Evolutionary conservation across 192 early-diverging fungal genomes (phyloP).

Genomic region (Cetraspora pellucida): DNA sequence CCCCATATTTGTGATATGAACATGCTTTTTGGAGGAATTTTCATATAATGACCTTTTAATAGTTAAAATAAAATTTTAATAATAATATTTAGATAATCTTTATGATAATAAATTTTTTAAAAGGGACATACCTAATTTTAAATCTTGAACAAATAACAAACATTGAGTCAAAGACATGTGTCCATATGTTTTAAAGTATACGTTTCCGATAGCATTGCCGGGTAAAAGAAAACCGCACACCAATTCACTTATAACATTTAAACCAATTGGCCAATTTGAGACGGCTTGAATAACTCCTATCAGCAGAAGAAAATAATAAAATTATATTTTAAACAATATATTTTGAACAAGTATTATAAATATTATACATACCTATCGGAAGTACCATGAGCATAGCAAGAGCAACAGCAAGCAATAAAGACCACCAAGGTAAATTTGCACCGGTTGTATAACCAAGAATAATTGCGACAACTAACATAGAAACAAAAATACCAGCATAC

Average conservation of each 20-base stretch:
- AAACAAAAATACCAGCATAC: conserved; percentile 48
- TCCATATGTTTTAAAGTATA: conserved; percentile 63
- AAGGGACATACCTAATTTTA: conserved; percentile 62
- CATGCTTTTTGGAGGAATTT: conserved; percentile 66
- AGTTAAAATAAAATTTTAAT: not conserved
- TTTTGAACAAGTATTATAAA: not conserved
- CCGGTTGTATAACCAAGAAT: conserved; percentile 38
- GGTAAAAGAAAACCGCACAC: conserved; percentile 57
- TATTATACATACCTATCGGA: conserved; percentile 48
- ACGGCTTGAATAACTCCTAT: conserved; percentile 51
- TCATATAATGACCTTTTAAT: conserved; percentile 53
- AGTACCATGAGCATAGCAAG: conserved; percentile 47
- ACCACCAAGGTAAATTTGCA: conserved; percentile 56
- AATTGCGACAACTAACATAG: conserved; percentile 42
- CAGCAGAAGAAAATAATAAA: not conserved
- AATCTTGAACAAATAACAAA: conserved; percentile 66
- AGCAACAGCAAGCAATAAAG: conserved; percentile 43
- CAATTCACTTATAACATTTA: conserved; percentile 64
- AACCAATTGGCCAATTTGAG: conserved; percentile 50
- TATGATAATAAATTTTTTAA: not conserved
- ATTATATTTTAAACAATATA: not conserved
- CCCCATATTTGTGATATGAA: conserved; percentile 64
- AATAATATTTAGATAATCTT: no score
- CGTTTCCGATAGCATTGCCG: conserved; percentile 54
- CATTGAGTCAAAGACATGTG: conserved; percentile 70